phyloP scores from a whole-genome alignment of 768 basidiomycete genomes.

The Gyrodon lividus region DNA sequence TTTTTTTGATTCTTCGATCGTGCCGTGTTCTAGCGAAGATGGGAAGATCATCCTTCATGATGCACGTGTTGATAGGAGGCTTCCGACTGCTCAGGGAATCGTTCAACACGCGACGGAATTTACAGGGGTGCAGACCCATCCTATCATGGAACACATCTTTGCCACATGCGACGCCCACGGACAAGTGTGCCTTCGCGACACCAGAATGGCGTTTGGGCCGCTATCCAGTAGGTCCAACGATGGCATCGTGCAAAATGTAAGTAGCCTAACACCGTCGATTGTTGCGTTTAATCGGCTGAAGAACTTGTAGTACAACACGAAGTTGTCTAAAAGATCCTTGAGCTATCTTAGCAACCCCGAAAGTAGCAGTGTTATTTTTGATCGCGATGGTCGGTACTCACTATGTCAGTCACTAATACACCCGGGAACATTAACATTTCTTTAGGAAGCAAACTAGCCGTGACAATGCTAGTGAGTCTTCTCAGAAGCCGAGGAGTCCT shows the following conservation, averaged over 20 bases:
- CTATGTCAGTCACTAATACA: conserved; percentile 3
- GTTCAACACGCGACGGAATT: conserved; percentile 56
- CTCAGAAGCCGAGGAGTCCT: background rate
- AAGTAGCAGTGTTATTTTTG: conserved; percentile 65
- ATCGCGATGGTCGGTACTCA: conserved; percentile 54
- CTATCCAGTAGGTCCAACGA: conserved; percentile 39
- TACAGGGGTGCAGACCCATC: conserved; percentile 67
- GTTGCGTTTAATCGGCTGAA: conserved; percentile 23
- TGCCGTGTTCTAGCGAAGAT: conserved; percentile 54
- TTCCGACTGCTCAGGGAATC: conserved; percentile 45
- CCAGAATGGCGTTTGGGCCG: conserved; percentile 72
- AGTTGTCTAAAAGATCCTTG: conserved; percentile 41
- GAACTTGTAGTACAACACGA: conserved; percentile 45
- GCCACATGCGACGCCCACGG: conserved; percentile 61
- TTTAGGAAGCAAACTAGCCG: conserved; percentile 60
- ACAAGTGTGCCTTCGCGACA: conserved; percentile 64
- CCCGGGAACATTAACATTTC: background rate
- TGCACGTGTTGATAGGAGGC: conserved; percentile 39
- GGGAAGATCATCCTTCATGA: conserved; percentile 67
- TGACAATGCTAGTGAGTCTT: conserved; percentile 61
- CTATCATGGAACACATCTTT: conserved; percentile 66
- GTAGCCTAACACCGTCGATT: background rate
- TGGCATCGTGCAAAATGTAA: conserved; percentile 50
- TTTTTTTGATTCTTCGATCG: conserved; percentile 16
- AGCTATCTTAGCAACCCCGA: conserved; percentile 57